phyloP scores from a whole-genome alignment of 2,329 filamentous ascomycete genomes.

The Colletotrichum godetiae region DNA sequence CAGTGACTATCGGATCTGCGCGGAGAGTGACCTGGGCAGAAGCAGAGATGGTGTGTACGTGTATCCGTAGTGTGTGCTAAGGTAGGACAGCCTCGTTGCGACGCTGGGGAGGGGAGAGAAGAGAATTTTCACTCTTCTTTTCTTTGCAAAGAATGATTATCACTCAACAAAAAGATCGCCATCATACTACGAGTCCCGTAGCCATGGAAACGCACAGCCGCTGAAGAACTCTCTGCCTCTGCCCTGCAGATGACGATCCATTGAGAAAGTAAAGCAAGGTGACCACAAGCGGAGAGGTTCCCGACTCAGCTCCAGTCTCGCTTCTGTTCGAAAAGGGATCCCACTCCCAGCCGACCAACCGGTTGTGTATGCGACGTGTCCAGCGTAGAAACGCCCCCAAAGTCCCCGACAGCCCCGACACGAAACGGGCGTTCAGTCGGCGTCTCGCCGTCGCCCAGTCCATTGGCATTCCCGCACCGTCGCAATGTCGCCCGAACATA shows the following conservation, averaged over 20 bases:
- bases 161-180: background rate
- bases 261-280: background rate
- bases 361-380: constrained; percentile 9
- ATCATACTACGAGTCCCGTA: background rate
- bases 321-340: background rate
- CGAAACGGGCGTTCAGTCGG: constrained; percentile 24
- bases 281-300: background rate
- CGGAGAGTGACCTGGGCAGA: background rate
- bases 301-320: constrained; percentile 2
- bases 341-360: background rate
- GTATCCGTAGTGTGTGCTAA: background rate
- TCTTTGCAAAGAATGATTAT: background rate
- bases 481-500: constrained; percentile 36
- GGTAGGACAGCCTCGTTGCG: constrained; percentile 9
- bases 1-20: background rate
- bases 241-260: background rate
- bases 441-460: constrained; percentile 15
- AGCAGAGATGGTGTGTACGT: background rate
- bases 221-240: background rate
- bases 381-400: background rate
- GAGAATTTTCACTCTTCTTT: background rate
- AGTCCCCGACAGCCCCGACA: constrained; percentile 10
- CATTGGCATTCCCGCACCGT: background rate
- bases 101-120: background rate
- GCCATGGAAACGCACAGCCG: background rate